Percentiles rank a stretch among this genome's conserved stretches.
Conservation (phyloP, 441 rosid species). For the Adansonia rubrostipa region DNA sequence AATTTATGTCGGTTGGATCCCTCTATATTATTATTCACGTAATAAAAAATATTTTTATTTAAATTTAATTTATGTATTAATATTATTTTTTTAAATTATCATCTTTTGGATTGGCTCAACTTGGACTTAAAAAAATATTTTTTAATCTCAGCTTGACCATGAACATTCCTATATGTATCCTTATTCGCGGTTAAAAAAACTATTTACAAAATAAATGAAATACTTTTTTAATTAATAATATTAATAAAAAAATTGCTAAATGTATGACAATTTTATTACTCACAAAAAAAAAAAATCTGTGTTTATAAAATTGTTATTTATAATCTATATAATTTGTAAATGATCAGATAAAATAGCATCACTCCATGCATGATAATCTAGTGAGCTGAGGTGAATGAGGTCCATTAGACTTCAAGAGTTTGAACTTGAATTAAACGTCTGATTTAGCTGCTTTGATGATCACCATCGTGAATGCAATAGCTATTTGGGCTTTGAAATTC, state of each 20-base stretch:
- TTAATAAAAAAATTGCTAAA: neutral
- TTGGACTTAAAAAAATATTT: no score
- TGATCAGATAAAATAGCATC: neutral
- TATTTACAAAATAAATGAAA: neutral
- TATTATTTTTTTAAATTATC: no score
- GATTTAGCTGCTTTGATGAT: neutral
- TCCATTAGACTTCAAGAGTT: neutral
- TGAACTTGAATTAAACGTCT: neutral
- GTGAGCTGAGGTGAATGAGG: neutral
- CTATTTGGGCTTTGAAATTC: constrained; percentile 16
- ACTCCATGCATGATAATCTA: neutral
- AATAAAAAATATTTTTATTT: no score
- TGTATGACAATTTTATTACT: neutral
- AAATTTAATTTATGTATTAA: no score
- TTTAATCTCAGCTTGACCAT: no score
- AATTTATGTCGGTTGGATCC: no score
- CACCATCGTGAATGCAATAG: constrained; percentile 16
- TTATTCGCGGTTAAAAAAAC: neutral
- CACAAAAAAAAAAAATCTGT: neutral
- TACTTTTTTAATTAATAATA: neutral
- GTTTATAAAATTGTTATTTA: neutral
- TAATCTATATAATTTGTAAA: neutral
- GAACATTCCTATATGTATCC: no score
- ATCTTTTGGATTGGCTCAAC: no score
- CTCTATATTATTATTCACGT: no score